Base-by-base conservation (phyloP, 2,329 filamentous ascomycete genomes). In the Calonectria hawksworthii region DNA sequence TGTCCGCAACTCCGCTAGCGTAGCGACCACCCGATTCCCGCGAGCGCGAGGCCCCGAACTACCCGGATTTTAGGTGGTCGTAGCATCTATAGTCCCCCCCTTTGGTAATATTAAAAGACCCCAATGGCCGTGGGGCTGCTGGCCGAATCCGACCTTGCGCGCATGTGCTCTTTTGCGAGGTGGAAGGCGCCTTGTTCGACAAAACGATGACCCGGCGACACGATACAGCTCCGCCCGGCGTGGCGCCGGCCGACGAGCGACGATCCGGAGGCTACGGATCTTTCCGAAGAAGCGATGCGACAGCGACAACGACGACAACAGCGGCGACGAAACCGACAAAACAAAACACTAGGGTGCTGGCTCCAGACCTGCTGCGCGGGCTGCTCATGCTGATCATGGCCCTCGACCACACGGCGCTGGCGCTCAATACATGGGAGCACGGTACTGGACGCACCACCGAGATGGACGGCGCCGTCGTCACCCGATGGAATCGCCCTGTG, bases 351-450 rank as follows among this genome's bases (percentile, higher is more conserved):
- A 83, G 87, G 30, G 85, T 83, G 30, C 79, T 88, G 7, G 86
- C 85, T 0, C 87, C 87, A 4, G 87, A 88, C 72, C 81, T 88
- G 21, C 80, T 88, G 7, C 86, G 87, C 41, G 87, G 87, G 36
- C 77, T 88, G 3, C 80, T 88, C n/a, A 87, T 87, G 85, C 78
- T 84, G 16, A 59, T 86, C 70, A 88, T 88, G 87, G 86, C 86
- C 0, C 75, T 88, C 52, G 87, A 88, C 77, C 87, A 88, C 77
- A 83, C 82, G 70, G 79, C 82, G n/a, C 73, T 87, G 21, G 79
- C 79, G 1, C 79, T 88, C n/a, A 82, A 83, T 70, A 80, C 84
- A 1, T 88, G 87, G 87, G 74, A 81, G 30, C 85, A 88, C 68
- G 85, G 85, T 44, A 87, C 86, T 9, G 83, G 83, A 6, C 73